Conservation (phyloP, 2,329 filamentous ascomycete genomes). For the Trichothecium sympodiale region DNA sequence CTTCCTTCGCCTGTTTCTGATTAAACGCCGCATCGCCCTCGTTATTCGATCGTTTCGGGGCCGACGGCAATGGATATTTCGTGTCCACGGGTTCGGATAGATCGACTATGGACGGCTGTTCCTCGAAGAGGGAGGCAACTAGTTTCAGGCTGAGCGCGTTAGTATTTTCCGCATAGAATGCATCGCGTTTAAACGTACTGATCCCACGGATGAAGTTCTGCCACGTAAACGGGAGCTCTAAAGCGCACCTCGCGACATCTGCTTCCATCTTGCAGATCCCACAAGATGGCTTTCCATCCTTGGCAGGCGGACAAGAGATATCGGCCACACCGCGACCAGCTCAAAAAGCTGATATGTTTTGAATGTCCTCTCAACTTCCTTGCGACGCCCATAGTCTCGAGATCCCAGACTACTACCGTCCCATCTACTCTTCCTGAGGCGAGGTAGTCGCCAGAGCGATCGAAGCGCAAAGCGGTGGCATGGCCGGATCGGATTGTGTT, state of each 20-base stretch:
- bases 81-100: constrained; percentile 56
- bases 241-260: constrained; percentile 79
- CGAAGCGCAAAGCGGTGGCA: constrained; percentile 69
- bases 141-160: constrained; percentile 57
- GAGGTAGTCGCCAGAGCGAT: constrained; percentile 85
- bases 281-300: constrained; percentile 92
- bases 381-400: constrained; percentile 94
- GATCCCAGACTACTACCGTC: constrained; percentile 89
- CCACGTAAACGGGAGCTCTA: constrained; percentile 87
- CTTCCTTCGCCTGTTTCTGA: constrained; percentile 82
- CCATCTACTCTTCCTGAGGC: constrained; percentile 91
- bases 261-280: constrained; percentile 68
- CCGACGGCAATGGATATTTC: constrained; percentile 70
- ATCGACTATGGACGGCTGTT: constrained; percentile 82
- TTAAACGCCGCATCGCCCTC: constrained; percentile 59
- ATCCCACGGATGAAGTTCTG: constrained; percentile 85
- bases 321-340: constrained; percentile 86
- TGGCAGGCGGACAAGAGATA: constrained; percentile 89
- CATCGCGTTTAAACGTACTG: constrained; percentile 41
- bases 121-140: constrained; percentile 87
- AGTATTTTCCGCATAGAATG: background rate
- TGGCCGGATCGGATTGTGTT: constrained; percentile 70
- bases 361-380: constrained; percentile 90
- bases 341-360: constrained; percentile 84
- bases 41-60: constrained; percentile 61